A percentile compares a stretch with the other conserved stretches of the same genome.
Conservation (phyloP, 768 basidiomycete species). For the Termitomyces sp. region DNA sequence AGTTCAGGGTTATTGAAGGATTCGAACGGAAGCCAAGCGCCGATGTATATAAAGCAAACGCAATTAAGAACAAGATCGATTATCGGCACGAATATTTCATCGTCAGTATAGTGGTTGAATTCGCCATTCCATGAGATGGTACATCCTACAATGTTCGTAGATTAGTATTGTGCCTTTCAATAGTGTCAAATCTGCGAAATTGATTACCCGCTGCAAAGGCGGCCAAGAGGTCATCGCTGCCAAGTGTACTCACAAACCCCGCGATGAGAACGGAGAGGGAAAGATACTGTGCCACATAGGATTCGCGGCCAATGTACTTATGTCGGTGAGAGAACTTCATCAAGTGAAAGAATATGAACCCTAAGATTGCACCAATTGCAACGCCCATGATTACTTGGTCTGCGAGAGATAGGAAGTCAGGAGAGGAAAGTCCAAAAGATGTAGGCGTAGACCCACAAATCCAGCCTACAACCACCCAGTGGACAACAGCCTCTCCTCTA, state of each 20-base stretch:
- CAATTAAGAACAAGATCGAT: slow-evolving; percentile 86
- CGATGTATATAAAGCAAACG: slow-evolving; percentile 78
- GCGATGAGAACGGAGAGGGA: slow-evolving; percentile 69
- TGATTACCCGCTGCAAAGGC: slow-evolving; percentile 79
- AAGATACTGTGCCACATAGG: slow-evolving; percentile 83
- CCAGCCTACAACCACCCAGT: slow-evolving; percentile 89
- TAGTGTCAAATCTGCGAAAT: slow-evolving; percentile 8
- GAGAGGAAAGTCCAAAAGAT: not conserved
- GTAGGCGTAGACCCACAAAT: slow-evolving; percentile 51
- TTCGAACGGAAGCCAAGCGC: slow-evolving; percentile 80
- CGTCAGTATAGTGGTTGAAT: slow-evolving; percentile 76
- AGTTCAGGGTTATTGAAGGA: slow-evolving; percentile 53
- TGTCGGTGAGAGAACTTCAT: slow-evolving; percentile 69
- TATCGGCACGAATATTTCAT: slow-evolving; percentile 85
- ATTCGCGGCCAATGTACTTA: slow-evolving; percentile 74
- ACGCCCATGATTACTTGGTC: slow-evolving; percentile 82
- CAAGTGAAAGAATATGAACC: slow-evolving; percentile 62
- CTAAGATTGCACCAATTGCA: slow-evolving; percentile 59
- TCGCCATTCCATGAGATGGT: slow-evolving; percentile 89
- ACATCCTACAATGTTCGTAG: not conserved
- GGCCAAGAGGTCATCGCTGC: slow-evolving; percentile 85
- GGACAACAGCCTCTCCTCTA: slow-evolving; percentile 58
- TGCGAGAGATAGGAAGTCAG: slow-evolving; percentile 22
- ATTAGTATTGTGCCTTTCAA: not conserved
- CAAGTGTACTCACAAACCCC: slow-evolving; percentile 74